Percentiles rank a stretch among this genome's conserved stretches.
Conservation (phyloP, 306 rosid species). For the Gleditsia sinensis region DNA sequence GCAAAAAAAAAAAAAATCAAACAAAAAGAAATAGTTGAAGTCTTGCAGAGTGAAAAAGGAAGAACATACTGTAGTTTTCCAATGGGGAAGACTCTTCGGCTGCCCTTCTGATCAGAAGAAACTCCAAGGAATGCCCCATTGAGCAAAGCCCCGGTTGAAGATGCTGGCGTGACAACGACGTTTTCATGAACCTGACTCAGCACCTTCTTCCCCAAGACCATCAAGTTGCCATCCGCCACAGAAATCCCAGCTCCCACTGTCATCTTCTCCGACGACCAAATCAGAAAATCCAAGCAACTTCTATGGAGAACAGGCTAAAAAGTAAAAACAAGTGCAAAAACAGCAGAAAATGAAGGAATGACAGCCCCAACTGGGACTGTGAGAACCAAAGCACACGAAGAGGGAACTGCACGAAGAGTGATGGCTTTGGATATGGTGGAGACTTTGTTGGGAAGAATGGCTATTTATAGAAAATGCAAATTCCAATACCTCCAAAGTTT, state of each 20-base stretch:
- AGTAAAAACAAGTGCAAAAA: not conserved
- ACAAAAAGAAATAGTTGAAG: no score
- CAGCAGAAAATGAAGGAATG: no score
- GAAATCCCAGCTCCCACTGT: slow-evolving; percentile 83
- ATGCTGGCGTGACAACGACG: slow-evolving; percentile 59
- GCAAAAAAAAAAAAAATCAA: not conserved
- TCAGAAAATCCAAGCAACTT: no score
- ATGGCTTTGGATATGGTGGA: no score
- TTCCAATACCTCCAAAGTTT: not conserved
- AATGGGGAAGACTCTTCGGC: slow-evolving; percentile 71
- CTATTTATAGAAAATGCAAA: not conserved
- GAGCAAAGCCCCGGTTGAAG: slow-evolving; percentile 52
- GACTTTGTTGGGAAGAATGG: not conserved
- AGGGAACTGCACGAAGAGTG: no score
- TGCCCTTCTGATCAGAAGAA: slow-evolving; percentile 56
- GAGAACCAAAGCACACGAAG: no score
- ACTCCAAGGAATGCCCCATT: slow-evolving; percentile 88
- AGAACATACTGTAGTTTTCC: slow-evolving; percentile 71
- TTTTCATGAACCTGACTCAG: slow-evolving; percentile 59
- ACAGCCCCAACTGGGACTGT: not conserved
- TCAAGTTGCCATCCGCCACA: slow-evolving; percentile 59
- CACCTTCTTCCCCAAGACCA: slow-evolving; percentile 69
- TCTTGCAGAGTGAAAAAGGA: not conserved
- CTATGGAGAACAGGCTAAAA: not conserved
- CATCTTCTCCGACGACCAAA: slow-evolving; percentile 49